Evolutionary conservation across 163 green algal species (phyloP), one percentile per base, ranked within the genome.

Genomic region (Scenedesmus sp.): DNA sequence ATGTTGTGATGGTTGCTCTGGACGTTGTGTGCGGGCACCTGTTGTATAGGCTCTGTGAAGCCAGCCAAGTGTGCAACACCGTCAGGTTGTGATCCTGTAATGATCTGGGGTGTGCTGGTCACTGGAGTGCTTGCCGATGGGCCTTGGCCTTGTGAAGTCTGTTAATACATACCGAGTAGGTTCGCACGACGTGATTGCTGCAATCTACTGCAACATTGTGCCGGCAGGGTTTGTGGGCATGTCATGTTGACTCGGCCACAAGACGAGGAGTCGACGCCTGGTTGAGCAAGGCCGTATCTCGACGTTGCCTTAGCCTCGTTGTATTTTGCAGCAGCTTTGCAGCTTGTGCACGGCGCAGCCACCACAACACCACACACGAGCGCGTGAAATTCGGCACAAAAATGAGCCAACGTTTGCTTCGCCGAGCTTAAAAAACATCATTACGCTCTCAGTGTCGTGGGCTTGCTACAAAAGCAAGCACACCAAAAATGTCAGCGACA

Each of bases 211-310:
- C 62, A 73, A 8, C 66, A 76, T 18, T 34, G 66, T 4, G 66
- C 16, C 34, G 15, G 9, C 66, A 76, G 66, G 7, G 66, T 15
- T 3, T 46, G 70, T 79, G 46, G 70, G 52, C 70, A 79, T 79
- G 70, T 79, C 70, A 79, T 52, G 23, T 52, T 79, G 70, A 79
- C 70, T 79, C 23, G 70, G 70, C 70, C 46, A 79, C 70, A 79
- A 52, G 5, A 52, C 70, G 4, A 3, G 12, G 23, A 7, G 23
- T 23, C 13, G 70, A 79, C 70, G 4, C 1, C 52, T 6, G 12
- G 15, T 2, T 13, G 70, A 18, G 16, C 8, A 26, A 16, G 18
- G 16, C 16, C 66, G 66, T 76, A 76, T 34, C 66, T 76, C 18
- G 52, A 79, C 70, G 70, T 79, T 23, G 20, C 23, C 52, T 23